Evolutionary conservation across 805 yeast species (phyloP), one percentile per base, ranked within the genome.

Genomic region (Torulaspora delbrueckii): DNA sequence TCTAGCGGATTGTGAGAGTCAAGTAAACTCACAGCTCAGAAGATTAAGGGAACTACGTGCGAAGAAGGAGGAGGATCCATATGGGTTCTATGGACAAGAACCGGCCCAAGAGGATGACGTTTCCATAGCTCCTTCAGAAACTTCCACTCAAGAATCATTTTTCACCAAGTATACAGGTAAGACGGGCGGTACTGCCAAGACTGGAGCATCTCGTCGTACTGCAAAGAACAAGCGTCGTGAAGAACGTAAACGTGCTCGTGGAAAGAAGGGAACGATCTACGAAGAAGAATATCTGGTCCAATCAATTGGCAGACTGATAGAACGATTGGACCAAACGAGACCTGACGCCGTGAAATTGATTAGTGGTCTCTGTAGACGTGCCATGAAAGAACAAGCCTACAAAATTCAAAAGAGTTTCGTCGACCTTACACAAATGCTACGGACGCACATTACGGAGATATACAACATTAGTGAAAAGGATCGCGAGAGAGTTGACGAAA

Each of bases 81-180:
- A 81, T 60, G 83, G 86, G 1, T 91, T 87, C 60, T 90, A 83
- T 60, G 96, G 93, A 10, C 72, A 72, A 48, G 78, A 77, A 37
- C 77, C 76, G 16, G 95, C 87, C 58, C 79, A 86, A 10, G 90
- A 96, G 1, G 99, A 93, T 65, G 86, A 90, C 62, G 93, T 93
- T 8, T 90, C 98, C 0, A 77, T 93, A 52, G 98, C 97, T 0
- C 93, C 96, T 1, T 85, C 96, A 0, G 97, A 89, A 63, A 82
- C 96, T 0, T 87, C 97, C 0, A 86, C 96, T 0, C 84, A 86
- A 24, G 95, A 91, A 31, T 89, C 98, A 0, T 87, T 90, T 65
- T 86, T 88, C 70, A 93, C 99, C 1, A 77, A 96, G 62, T 93
- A 93, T 65, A 93, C 99, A 0, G 99, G 98, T 52, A 90, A 91